Evolutionary conservation across 441 rosid species (phyloP).

Genomic region (Brassica hybrid): DNA sequence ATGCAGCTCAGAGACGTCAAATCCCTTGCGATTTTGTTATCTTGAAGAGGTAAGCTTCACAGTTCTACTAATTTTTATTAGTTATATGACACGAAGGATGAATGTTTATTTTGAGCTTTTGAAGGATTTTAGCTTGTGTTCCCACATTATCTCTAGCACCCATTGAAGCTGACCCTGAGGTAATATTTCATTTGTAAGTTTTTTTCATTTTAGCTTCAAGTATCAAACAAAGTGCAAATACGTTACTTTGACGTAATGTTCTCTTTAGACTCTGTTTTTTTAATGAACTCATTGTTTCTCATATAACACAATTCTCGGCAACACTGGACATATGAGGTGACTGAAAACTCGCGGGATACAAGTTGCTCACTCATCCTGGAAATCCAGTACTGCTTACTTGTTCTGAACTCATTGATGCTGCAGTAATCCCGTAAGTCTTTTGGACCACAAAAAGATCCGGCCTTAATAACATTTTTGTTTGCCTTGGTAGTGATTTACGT

Average conservation of each 20-base stretch:
- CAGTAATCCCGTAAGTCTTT: neutral
- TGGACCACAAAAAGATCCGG: neutral
- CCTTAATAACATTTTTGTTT: neutral
- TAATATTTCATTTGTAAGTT: constrained; percentile 41
- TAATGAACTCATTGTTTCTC: neutral
- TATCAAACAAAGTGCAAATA: neutral
- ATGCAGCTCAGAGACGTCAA: too few relatives aligned
- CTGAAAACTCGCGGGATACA: neutral
- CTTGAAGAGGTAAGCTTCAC: constrained; percentile 78
- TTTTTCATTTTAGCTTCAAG: constrained; percentile 29
- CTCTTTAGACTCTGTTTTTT: too few relatives aligned
- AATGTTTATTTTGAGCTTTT: constrained; percentile 1
- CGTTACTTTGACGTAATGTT: too few relatives aligned
- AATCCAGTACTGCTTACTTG: neutral
- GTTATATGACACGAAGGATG: neutral
- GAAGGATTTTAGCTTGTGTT: constrained; percentile 63
- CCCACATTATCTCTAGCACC: constrained; percentile 77
- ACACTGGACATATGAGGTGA: neutral
- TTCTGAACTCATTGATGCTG: neutral
- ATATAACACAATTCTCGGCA: neutral
- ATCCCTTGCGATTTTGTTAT: too few relatives aligned
- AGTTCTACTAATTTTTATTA: constrained; percentile 6
- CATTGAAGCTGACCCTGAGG: constrained; percentile 99
- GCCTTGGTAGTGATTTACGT: neutral
- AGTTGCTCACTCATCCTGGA: neutral